These are phyloP conservation scores for Allodekkera sacchari DNA, from an alignment of 805 yeast genomes.

Conservation along the genomic window DNA sequence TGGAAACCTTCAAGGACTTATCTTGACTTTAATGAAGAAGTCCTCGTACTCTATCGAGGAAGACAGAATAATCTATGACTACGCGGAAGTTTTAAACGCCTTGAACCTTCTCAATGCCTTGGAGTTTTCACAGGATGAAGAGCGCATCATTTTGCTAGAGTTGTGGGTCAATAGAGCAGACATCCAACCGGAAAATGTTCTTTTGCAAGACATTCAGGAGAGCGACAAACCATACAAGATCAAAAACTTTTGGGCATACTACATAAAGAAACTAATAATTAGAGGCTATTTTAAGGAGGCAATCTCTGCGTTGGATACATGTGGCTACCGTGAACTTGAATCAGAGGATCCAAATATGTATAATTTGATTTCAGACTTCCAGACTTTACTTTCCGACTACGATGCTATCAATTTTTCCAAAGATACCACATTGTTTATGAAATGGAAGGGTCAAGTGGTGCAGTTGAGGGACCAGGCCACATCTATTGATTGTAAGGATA, in stretches of 20 bases:
- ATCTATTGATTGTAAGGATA: constrained; percentile 17
- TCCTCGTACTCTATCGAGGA: constrained; percentile 11
- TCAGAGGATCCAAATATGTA: constrained; percentile 23
- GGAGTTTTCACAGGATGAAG: constrained; percentile 34
- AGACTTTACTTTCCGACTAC: constrained; percentile 31
- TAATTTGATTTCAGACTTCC: constrained; percentile 33
- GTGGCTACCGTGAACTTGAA: constrained; percentile 33
- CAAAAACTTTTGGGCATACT: constrained; percentile 54
- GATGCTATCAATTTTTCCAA: constrained; percentile 24
- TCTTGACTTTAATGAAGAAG: constrained; percentile 19
- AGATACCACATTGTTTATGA: constrained; percentile 32
- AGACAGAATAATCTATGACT: constrained; percentile 18
- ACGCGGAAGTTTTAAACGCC: constrained; percentile 39
- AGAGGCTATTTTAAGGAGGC: constrained; percentile 60
- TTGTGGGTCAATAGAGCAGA: constrained; percentile 68
- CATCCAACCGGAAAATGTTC: constrained; percentile 51
- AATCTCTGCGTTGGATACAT: constrained; percentile 34
- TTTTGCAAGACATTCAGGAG: constrained; percentile 34
- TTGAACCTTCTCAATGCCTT: constrained; percentile 52
- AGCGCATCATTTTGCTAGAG: constrained; percentile 35
- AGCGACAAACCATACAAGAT: constrained; percentile 37
- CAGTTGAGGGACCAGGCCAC: constrained; percentile 37
- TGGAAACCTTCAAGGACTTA: constrained; percentile 24
- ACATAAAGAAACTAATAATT: constrained; percentile 44
- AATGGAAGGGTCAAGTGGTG: constrained; percentile 44